Evolutionary conservation across 768 basidiomycete species (phyloP), one percentile per base, ranked within the genome.

Genomic region (Tricholoma bakamatsutake): DNA sequence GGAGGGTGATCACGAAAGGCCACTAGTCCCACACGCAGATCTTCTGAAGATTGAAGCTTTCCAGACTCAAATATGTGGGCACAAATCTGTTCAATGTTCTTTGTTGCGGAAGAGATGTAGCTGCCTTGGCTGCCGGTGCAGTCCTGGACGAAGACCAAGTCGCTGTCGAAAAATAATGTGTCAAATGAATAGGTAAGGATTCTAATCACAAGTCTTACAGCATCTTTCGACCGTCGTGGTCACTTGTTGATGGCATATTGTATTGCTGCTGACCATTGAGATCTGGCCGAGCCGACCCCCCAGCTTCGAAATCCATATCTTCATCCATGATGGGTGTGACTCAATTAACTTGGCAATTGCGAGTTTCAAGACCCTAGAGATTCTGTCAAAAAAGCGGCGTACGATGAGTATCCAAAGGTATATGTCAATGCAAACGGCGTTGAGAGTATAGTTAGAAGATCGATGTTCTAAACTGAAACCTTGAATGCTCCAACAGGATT

Each of bases 1-100:
- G 95, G 95, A 24, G 95, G 95, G 67, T 98, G 93, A 74, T 98
- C 95, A 58, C 96, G 84, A 73, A 95, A 98, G 40, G 93, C 94
- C 61, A 98, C 79, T 50, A 98, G 80, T 56, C 95, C 97, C 39
- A 98, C 85, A 59, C 93, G 84, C 18, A 96, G 81, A 69, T 97
- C 95, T 64, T 96, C 93, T 45, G 76, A 81, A 54, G 81, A 76
- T 67, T 89, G 87, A n/a, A 98, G 82, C 64, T 88, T 90, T 40
- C 94, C 94, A 21, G 93, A 94, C 72, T 94, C 88, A 72, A 91
- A 91, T 60, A 98, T 98, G 73, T 90, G 87, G 47, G 88, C 88
- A 67, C 90, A 95, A 66, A 98, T 98, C 67, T 90, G 82, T 66
- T 94, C 89, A 71, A 98, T 96, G 71, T 98, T 98, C 78, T 89